phyloP scores from a whole-genome alignment of 257 asterid genomes.

The Solanum raphanifolium region DNA sequence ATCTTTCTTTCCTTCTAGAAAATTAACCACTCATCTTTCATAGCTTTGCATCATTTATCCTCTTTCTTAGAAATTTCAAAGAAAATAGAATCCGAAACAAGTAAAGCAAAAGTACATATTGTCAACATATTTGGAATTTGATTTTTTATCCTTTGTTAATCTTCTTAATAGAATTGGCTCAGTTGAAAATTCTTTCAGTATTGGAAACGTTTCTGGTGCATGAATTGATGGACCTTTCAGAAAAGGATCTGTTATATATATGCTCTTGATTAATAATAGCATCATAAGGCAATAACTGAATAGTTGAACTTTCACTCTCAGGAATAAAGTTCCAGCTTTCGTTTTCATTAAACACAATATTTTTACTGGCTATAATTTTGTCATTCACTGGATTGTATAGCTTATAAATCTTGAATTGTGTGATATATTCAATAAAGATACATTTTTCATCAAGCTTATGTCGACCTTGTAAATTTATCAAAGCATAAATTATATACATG shows the following conservation, averaged over 20 bases:
- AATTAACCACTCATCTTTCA: neutral
- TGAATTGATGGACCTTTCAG: neutral
- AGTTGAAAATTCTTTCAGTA: no score
- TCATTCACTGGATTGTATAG: no score
- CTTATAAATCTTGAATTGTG: no score
- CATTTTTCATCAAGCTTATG: no score
- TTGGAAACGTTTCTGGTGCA: neutral
- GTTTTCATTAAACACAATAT: no score
- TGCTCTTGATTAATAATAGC: neutral
- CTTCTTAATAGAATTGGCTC: neutral
- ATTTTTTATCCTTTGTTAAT: neutral
- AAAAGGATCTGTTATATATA: neutral
- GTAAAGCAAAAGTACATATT: neutral
- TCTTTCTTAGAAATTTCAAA: neutral
- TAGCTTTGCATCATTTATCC: neutral
- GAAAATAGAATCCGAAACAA: neutral
- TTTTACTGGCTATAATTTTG: no score
- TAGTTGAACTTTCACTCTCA: no score
- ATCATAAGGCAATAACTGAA: no score
- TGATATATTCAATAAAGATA: no score
- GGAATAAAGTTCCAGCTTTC: no score
- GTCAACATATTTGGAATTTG: neutral
- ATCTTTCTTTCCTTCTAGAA: no score
- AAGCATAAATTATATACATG: neutral
- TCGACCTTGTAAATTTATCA: neutral